A percentile compares a stretch with the other conserved stretches of the same genome.
phyloP scores from a whole-genome alignment of 345 rosid genomes.

The Arabis alpina region DNA sequence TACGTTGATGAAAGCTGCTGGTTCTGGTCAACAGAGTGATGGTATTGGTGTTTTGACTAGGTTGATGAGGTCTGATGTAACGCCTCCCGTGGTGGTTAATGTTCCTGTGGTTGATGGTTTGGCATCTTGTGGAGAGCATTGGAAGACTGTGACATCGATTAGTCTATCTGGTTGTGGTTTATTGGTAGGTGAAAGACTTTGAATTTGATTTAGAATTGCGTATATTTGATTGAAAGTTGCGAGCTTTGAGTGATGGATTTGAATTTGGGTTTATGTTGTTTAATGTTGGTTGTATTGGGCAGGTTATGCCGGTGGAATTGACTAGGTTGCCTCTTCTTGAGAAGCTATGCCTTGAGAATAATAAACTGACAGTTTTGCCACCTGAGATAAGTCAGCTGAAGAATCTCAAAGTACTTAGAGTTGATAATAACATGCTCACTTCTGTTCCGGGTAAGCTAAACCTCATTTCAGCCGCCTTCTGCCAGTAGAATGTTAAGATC shows the following conservation, averaged over 20 bases:
- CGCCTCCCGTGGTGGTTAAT: slow-evolving; percentile 45
- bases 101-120: slow-evolving; percentile 42
- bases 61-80: slow-evolving; percentile 64
- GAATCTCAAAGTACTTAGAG: slow-evolving; percentile 73
- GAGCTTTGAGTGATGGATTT: neutral
- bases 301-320: slow-evolving; percentile 87
- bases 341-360: slow-evolving; percentile 87
- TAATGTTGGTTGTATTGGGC: slow-evolving; percentile 24
- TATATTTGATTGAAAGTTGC: neutral
- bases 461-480: neutral
- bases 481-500: neutral
- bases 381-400: slow-evolving; percentile 85
- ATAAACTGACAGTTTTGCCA: slow-evolving; percentile 78
- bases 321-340: slow-evolving; percentile 79
- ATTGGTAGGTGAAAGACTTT: slow-evolving; percentile 26
- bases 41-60: slow-evolving; percentile 78
- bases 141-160: slow-evolving; percentile 78
- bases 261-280: slow-evolving; percentile 5
- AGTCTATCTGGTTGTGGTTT: slow-evolving; percentile 73
- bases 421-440: slow-evolving; percentile 74
- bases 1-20: slow-evolving; percentile 63
- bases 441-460: slow-evolving; percentile 87
- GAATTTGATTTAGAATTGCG: neutral
- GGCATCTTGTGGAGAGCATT: slow-evolving; percentile 65
- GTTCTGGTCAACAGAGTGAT: slow-evolving; percentile 85